Evolutionary conservation across 306 rosid species (phyloP), one percentile per base, ranked within the genome.

Genomic region (Neltuma alba): DNA sequence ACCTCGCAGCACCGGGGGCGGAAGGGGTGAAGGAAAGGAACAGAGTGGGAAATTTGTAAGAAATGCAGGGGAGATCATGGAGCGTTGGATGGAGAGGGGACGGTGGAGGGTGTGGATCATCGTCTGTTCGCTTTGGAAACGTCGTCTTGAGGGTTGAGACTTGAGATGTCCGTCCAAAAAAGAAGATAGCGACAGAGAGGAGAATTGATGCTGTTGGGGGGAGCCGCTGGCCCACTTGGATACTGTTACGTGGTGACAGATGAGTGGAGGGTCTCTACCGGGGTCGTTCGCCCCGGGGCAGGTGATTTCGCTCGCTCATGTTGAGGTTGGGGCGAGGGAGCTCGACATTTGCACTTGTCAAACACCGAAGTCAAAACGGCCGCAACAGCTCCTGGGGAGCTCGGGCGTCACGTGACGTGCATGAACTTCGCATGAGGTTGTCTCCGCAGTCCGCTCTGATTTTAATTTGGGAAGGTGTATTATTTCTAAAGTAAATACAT

Each of bases 31-130:
- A 25, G 8, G 34, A 0, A 14, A 41, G 30, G 6, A 6, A 67
- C 5, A 61, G 60, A 61, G 74, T 20, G 72, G 67, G 79, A 23
- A 68, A 68, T 52, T 42, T 70, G 65, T 36, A 30, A 6, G 30
- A 4, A 6, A 40, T 0, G 3, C 3, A 34, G 21, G 36, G 9
- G 33, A 14, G 15, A 47, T 45, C 75, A 36, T 31, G 88, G 73
- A 36, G 67, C 89, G 85, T 88, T 69, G 52, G 92, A 91, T 89
- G 47, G 2, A 10, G 47, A 60, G 64, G 34, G 64, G 16, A 58
- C 15, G 64, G 16, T 58, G 36, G 65, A 27, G 31, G 28, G 18
- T 28, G 20, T 6, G 58, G n/a, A 68, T 15, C 72, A 52, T 83
- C 4, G 3, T 7, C 8, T 31, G 16, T 48, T 5, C 0, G 72